Evolutionary conservation across 2,329 filamentous ascomycete species (phyloP), one percentile per base, ranked within the genome.

Genomic region (Botrytis elliptica): DNA sequence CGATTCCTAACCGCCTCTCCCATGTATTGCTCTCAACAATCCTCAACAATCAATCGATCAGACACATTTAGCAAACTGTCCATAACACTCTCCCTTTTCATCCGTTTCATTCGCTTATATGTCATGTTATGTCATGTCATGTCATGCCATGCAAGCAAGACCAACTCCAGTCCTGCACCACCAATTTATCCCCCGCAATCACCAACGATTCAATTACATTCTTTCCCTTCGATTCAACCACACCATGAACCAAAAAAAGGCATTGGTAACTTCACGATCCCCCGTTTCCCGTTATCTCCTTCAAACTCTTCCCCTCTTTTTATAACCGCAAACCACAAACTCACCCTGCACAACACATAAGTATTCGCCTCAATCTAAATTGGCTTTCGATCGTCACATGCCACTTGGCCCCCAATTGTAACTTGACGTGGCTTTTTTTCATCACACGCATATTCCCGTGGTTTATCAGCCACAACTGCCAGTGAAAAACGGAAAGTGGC

Each of bases 101-200:
- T 57, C 49, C 33, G 16, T 42, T 42, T 68, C 18, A 57, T 68
- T 68, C n/a, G 66, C 36, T 33, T 29, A 29, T 29, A 64, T 44
- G n/a, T n/a, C n/a, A 40, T 29, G 25, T 25, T 22, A 68, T 68
- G 36, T 16, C 18, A 55, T 67, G 65, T 4, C 22, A 67, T 68
- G 65, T 7, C 33, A 67, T 67, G 64, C 33, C 22, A 67, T 67
- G 65, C 66, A 68, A 68, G 66, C 66, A 68, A 55, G 33, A 68
- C 65, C 65, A 67, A 68, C 65, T 68, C 49, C 66, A 68, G 49
- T 68, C 49, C 49, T 57, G 49, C 49, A 42, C 55, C 52, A 57
- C 40, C 18, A 20, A 57, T 40, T 25, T 25, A 57, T 68, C 66
- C 66, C 63, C 66, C 66, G 49, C 49, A 68, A 57, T 42, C 49